Base-by-base conservation (phyloP, 768 basidiomycete genomes). In the Rhizopogon sp. region DNA sequence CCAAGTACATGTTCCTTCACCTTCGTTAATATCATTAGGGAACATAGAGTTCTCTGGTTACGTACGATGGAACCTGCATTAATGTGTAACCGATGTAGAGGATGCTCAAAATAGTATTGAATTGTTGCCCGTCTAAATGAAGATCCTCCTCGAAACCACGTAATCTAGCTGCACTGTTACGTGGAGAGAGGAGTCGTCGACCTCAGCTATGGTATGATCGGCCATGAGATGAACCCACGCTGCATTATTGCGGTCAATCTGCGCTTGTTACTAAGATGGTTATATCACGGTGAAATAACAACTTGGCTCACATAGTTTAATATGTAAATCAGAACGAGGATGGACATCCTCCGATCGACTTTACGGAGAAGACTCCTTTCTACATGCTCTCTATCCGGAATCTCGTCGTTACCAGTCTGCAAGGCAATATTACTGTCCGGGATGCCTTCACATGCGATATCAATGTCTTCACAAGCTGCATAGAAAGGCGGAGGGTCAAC, bases 41-140 rank as follows among this genome's bases (percentile, higher is more conserved):
- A 52, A 33, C 25, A 40, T 16, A 43, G 25, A 47, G 22, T 8
- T 46, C 33, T 40, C 20, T 29, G 63, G 4, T 10, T 3, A 70
- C 84, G 63, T 60, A 85, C 83, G 84, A 87, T 35, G 88, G 88
- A 52, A 90, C 78, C 65, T 90, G 88, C 87, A 89, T 88, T 39
- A 88, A 68, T 55, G 86, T 86, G 63, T 90, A 90, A 14, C 86
- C 87, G 33, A 85, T 74, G 59, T 86, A 87, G 46, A 87, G 75
- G 50, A 86, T 80, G 41, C 84, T 84, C 41, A 90, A 68, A 14
- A 90, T 68, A 0, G 86, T 83, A 10, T 82, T 78, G 63, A 88
- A 90, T 60, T 90, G 76, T 52, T 76, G 70, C 39, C 80, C 84
- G 58, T 78, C 69, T 16, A 90, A 73, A 39, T 79, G 70, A 31